Percentiles rank a stretch among this genome's conserved stretches.
Conservation (phyloP, 2,329 filamentous ascomycete genomes). For the Cladobotryum protrusum region DNA sequence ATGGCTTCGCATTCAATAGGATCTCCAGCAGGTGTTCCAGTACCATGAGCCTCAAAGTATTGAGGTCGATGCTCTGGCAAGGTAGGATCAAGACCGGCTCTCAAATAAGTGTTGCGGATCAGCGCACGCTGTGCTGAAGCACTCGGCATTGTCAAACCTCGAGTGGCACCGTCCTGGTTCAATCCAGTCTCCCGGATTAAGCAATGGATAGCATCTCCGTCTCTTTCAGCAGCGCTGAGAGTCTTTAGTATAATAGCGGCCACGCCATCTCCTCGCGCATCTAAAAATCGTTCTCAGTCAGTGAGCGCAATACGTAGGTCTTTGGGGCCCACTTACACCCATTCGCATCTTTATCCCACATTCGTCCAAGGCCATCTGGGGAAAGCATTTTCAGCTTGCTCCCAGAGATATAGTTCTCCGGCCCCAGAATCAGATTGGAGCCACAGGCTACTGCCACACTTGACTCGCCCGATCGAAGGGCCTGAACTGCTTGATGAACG, state of each 20-base stretch:
- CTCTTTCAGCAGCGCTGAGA: conserved; percentile 1
- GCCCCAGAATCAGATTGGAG: conserved; percentile 13
- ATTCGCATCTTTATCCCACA: conserved; percentile 14
- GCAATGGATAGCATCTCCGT: conserved; percentile 5
- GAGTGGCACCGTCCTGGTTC: conserved; percentile 3
- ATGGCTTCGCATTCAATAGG: conserved; percentile 7
- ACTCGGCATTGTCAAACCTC: conserved; percentile 1
- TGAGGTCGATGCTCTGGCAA: conserved; percentile 21
- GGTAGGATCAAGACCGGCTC: neutral
- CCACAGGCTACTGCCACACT: conserved; percentile 13
- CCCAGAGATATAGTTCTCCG: neutral
- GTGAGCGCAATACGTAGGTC: no score
- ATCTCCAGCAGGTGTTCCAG: conserved; percentile 16
- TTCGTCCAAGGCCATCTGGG: conserved; percentile 26
- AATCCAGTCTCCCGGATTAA: conserved; percentile 1
- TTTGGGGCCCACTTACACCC: neutral
- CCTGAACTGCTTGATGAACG: conserved; percentile 34
- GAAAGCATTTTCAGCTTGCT: conserved; percentile 29
- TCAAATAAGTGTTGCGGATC: neutral
- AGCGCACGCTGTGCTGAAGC: neutral
- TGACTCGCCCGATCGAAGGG: conserved; percentile 17
- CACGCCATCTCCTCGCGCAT: conserved; percentile 3
- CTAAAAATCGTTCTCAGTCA: no score
- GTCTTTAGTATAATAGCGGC: conserved; percentile 4
- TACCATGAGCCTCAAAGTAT: conserved; percentile 8